Evolutionary conservation across 1,284 basidiomycete species (phyloP), one percentile per base, ranked within the genome.

Genomic region (Porodaedalea pini): DNA sequence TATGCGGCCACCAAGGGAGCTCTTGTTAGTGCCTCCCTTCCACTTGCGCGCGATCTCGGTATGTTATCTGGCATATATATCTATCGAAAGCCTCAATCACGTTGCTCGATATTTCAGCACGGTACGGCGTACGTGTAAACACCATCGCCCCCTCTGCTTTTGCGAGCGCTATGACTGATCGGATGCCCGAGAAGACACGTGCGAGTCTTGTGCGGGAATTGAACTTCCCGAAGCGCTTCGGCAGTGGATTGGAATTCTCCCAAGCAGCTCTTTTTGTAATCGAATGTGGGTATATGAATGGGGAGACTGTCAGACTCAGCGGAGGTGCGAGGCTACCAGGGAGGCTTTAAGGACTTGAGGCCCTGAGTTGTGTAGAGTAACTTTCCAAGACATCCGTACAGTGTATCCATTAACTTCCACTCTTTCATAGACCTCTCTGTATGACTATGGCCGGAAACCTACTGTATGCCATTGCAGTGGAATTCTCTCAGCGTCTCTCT

Each of bases 1-100:
- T 83, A 83, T 62, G 64, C 80, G 1, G 80, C 80, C 5, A 73
- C 76, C 1, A 83, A 83, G 67, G 81, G 80, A 54, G 81, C 78
- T 1, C 53, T 83, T 8, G 68, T 70, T 11, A 78, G 79, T 3
- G 81, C 82, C 77, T 75, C 79, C 0, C 71, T 82, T 4, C 80
- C 81, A 4, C 73, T 83, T 67, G 75, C 81, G 1, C 77, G 80
- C 45, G 80, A 82, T 61, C 73, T 83, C 4, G 53, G 53, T 54
- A 23, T 2, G 49, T 25, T 15, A 10, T 45, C n/a, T n/a, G n/a
- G n/a, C n/a, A 23, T 34, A 23, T 13, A 31, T 17, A 19, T 45
- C 25, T 32, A 4, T 19, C 3, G 6, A 21, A 19, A 19, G 21
- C 31, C 41, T 44, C 13, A 4, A 21, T 6, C 15, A 13, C n/a